A percentile compares a stretch with the other conserved stretches of the same genome.
phyloP scores from a whole-genome alignment of 345 rosid species.

The Angophora floribunda region DNA sequence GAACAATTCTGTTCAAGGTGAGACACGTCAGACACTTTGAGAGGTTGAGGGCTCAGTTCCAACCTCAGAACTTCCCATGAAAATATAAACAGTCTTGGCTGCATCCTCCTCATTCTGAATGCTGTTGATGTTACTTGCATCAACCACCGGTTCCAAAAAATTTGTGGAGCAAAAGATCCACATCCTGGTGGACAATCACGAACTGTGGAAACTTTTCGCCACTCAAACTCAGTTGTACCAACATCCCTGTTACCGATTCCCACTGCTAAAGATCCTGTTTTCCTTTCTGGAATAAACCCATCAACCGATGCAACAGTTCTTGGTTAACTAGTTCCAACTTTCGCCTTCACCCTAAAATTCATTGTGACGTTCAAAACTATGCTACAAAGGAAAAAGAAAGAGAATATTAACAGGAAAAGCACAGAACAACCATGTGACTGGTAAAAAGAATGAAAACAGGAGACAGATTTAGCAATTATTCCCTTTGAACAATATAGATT shows the following conservation, averaged over 20 bases:
- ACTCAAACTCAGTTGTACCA: background rate
- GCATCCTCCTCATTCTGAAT: background rate
- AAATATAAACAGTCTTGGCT: background rate
- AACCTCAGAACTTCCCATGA: background rate
- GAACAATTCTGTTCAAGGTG: background rate
- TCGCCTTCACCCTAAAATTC: background rate
- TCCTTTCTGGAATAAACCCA: background rate
- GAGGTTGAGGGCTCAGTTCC: background rate
- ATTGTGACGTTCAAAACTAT: background rate
- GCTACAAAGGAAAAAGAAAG: background rate
- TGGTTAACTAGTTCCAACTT: background rate
- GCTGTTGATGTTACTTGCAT: background rate
- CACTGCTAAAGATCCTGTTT: background rate
- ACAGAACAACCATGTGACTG: background rate
- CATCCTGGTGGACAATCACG: background rate
- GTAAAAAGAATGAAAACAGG: background rate
- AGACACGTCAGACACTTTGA: background rate
- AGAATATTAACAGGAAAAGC: background rate
- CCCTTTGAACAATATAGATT: background rate
- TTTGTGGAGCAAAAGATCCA: background rate
- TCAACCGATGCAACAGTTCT: background rate
- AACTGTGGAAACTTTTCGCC: background rate
- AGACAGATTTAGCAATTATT: background rate
- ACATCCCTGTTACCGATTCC: background rate
- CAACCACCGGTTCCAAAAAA: background rate